Evolutionary conservation across 1,139 yeast genomes (phyloP), one percentile per base, ranked within the genome.

Genomic region (Kurtzmaniella natalensis): DNA sequence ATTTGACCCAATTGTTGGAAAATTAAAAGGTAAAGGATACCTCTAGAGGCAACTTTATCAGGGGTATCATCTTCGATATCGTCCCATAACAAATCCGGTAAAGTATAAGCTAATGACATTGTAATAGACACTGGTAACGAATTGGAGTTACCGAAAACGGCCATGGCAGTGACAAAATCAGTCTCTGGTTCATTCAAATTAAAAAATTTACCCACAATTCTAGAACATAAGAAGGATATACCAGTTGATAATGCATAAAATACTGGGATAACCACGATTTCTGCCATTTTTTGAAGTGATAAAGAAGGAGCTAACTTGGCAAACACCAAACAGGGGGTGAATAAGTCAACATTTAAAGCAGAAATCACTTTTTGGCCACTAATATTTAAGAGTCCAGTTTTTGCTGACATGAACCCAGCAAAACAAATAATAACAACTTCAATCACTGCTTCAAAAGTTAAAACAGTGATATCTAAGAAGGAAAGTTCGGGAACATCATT

Each of bases 1-100:
- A 84, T 72, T 59, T 84, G 94, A 25, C 94, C 94, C 51, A 85
- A 68, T 54, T 85, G 95, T 61, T 85, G 94, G 59, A 85, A 85
- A 33, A 85, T 80, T 38, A 85, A 62, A 46, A 85, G 64, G 55
- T 85, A 85, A 36, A 85, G 64, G 34, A 85, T 78, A 30, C 94
- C 95, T 41, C 95, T 69, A 3, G 87, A 78, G 0, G 94, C 94
- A 32, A 85, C 80, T 45, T 76, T 76, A 45, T 83, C 92, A 13
- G 77, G 61, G 19, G 70, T 62, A 50, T 85, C 95, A 45, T 73
- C 71, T 4, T 69, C 73, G 27, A 83, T 63, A 41, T 78, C 83
- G 34, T 80, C 84, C 95, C 95, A 85, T 39, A 68, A 67, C 42
- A 85, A 67, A 39, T 78, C 77, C 1, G 92, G 92, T 43, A 83